These are phyloP conservation scores for Delphinella strobiligena DNA, from an alignment of 2,329 filamentous ascomycete species.

Conservation along the genomic window DNA sequence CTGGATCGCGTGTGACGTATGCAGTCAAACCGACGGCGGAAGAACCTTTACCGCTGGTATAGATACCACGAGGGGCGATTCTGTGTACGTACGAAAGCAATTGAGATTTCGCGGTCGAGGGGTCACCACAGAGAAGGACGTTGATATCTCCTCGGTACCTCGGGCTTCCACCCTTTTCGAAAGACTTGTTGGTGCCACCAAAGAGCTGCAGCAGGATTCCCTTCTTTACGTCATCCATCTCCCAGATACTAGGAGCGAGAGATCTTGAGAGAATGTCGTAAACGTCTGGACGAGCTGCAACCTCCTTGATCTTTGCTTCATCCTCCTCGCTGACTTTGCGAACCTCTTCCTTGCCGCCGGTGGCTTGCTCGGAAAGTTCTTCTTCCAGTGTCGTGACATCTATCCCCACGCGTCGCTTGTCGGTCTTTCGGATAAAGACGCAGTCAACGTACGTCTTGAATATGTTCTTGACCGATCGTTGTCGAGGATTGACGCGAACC, in stretches of 20 bases:
- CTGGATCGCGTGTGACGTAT: conserved; percentile 72
- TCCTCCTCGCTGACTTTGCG: conserved; percentile 77
- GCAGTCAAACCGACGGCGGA: conserved; percentile 73
- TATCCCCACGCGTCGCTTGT: conserved; percentile 86
- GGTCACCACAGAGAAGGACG: conserved; percentile 89
- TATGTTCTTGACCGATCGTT: conserved; percentile 83
- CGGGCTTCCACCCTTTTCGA: conserved; percentile 89
- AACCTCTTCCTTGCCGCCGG: conserved; percentile 66
- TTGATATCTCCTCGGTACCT: conserved; percentile 98
- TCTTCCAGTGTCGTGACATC: conserved; percentile 81
- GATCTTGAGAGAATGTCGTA: conserved; percentile 89
- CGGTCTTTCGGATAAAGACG: conserved; percentile 89
- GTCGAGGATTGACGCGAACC: conserved; percentile 85
- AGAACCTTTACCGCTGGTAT: conserved; percentile 70
- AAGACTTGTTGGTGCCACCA: conserved; percentile 94
- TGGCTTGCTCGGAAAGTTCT: conserved; percentile 60
- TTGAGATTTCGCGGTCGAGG: conserved; percentile 93
- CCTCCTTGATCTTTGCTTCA: conserved; percentile 75
- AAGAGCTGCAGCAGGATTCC: conserved; percentile 94
- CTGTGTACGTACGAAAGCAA: conserved; percentile 97
- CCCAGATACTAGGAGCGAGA: conserved; percentile 87
- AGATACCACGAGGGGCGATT: conserved; percentile 84
- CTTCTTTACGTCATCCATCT: conserved; percentile 98
- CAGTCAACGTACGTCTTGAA: conserved; percentile 98
- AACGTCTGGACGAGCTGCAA: conserved; percentile 68